These are phyloP conservation scores for Colletotrichum cuscutae DNA, from an alignment of 2,329 filamentous ascomycete genomes.

Conservation along the genomic window DNA sequence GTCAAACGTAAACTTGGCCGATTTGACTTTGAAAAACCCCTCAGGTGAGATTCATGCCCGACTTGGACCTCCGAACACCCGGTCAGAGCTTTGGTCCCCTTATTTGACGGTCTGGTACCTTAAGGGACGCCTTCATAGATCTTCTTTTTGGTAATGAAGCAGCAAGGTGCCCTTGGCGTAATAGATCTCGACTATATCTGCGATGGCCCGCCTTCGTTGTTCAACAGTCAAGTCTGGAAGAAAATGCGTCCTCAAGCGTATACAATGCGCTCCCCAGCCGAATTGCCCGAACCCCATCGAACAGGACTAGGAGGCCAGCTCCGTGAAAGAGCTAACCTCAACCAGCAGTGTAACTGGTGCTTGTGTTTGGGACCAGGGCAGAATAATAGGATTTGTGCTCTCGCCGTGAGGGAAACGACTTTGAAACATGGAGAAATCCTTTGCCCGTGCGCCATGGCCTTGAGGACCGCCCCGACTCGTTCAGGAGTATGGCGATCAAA, in stretches of 20 bases:
- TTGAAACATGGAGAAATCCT: conserved; percentile 26
- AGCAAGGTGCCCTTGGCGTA: too few relatives aligned
- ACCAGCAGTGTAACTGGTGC: not conserved
- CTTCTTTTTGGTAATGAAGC: not conserved
- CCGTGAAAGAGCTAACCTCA: not conserved
- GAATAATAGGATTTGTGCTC: not conserved
- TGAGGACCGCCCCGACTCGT: not conserved
- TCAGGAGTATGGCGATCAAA: conserved; percentile 15
- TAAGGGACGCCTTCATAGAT: not conserved
- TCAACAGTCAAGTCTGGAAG: too few relatives aligned
- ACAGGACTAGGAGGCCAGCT: not conserved
- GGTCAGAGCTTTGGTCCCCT: conserved; percentile 26
- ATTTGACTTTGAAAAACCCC: not conserved
- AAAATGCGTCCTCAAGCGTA: not conserved
- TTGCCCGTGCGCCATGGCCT: not conserved
- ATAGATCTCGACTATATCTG: too few relatives aligned
- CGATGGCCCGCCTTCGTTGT: too few relatives aligned
- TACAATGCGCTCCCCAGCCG: not conserved
- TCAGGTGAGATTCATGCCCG: not conserved
- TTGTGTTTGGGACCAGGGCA: not conserved
- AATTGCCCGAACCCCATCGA: not conserved
- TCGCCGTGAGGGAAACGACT: conserved; percentile 18
- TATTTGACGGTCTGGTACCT: not conserved
- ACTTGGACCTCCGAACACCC: conserved; percentile 18
- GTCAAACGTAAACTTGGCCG: not conserved